Conservation (phyloP, 2,329 filamentous ascomycete species). For the Pestalotiopsis sp. region DNA sequence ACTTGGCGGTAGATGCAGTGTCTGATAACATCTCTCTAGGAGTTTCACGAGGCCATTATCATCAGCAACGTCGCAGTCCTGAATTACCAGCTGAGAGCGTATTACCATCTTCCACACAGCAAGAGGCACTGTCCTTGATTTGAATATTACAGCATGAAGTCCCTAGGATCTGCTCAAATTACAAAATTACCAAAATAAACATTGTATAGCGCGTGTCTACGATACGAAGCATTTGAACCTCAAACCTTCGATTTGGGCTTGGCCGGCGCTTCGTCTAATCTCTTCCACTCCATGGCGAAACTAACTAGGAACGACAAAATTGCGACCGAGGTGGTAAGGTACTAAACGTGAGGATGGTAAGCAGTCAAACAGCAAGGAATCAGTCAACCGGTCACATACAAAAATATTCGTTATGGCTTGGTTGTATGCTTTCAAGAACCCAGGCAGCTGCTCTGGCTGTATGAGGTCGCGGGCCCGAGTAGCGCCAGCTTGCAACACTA, state of each 20-base stretch:
- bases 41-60: not conserved
- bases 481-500: conserved; percentile 35
- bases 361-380: not conserved
- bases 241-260: not conserved
- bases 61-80: not conserved
- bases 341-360: not conserved
- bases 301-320: not conserved
- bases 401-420: conserved; percentile 35
- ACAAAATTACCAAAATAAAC: too few species aligned
- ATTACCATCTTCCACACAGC: too few species aligned
- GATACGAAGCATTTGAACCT: not conserved
- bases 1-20: conserved; percentile 11
- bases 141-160: too few species aligned
- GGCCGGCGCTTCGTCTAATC: not conserved
- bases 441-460: conserved; percentile 27
- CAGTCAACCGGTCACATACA: not conserved
- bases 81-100: too few species aligned
- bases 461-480: conserved; percentile 34
- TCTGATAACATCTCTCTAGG: not conserved
- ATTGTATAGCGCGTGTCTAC: too few species aligned
- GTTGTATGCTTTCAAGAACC: conserved; percentile 43
- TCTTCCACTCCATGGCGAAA: not conserved
- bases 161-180: too few species aligned
- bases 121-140: too few species aligned
- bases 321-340: not conserved